Evolutionary conservation across 805 yeast genomes (phyloP), one percentile per base, ranked within the genome.

Genomic region (Isabelozyma pseudorhagii): DNA sequence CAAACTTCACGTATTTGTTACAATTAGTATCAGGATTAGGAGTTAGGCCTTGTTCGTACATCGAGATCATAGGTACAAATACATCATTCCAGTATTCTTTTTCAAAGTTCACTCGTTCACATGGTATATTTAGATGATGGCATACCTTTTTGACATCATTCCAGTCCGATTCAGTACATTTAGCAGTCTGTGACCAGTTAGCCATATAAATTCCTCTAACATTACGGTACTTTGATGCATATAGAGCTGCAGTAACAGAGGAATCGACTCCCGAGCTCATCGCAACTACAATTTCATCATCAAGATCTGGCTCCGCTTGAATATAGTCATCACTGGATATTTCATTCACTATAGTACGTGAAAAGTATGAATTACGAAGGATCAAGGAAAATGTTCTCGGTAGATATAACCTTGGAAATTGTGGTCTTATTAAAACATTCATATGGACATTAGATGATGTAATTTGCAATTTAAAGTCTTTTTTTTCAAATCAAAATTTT

Each of bases 221-320:
- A 43, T 87, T 81, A 3, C 71, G 70, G 56, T 77, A 81, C 34
- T 70, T 62, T n/a, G 73, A 67, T 6, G 89, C 72, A 56, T 76
- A 83, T 52, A 88, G 49, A 0, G 87, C 83, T 0, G 98, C 97
- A 3, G 87, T 81, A 0, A 92, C 90, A 1, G 97, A 86, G 0
- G 97, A 92, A 66, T 94, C 99, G 0, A 94, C 98, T 0, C 99
- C 99, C 0, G 96, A 88, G 1, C 97, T 89, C 97, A 94, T 89
- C 7, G 98, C 97, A 5, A 94, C 82, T 17, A 87, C 70, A 18
- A 93, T 79, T 47, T 78, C 81, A 58, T 89, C 96, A 31, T 74
- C 64, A 8, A 54, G 54, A 0, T 57, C 53, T 0, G 93, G 93
- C 15, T 56, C 52, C 5, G 60, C 64, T 62, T 76, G 89, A 2